phyloP scores from a whole-genome alignment of 1,284 basidiomycete genomes.

The Tilletia walkeri region DNA sequence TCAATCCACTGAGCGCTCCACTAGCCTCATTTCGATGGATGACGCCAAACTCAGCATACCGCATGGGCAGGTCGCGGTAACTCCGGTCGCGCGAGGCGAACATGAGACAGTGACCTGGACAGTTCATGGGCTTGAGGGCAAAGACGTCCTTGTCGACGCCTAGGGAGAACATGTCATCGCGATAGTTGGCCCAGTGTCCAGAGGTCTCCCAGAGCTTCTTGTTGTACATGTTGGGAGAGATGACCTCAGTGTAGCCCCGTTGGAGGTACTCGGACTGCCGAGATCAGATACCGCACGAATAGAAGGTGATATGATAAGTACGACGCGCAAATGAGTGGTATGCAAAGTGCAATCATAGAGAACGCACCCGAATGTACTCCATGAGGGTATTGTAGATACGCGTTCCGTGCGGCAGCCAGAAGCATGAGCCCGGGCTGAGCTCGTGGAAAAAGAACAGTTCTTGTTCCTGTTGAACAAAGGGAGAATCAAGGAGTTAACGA shows the following conservation, averaged over 20 bases:
- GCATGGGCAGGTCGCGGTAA: constrained; percentile 92
- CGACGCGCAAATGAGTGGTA: not conserved
- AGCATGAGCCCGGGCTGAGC: constrained; percentile 86
- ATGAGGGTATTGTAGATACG: constrained; percentile 93
- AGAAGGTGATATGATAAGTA: too few species aligned
- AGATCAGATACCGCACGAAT: not conserved
- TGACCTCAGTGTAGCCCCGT: constrained; percentile 65
- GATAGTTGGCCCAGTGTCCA: constrained; percentile 88
- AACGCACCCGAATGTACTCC: constrained; percentile 67
- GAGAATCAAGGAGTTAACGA: not conserved
- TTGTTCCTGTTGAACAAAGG: constrained; percentile 59
- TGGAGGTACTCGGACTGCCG: constrained; percentile 58
- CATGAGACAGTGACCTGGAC: constrained; percentile 94
- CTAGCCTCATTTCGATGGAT: constrained; percentile 95
- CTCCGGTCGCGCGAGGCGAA: constrained; percentile 91
- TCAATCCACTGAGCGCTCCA: constrained; percentile 88
- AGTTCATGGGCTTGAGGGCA: constrained; percentile 86
- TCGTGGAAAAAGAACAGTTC: constrained; percentile 99
- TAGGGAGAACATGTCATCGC: constrained; percentile 92
- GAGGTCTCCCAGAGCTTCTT: constrained; percentile 97
- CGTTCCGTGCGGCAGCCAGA: constrained; percentile 96
- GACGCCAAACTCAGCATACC: constrained; percentile 98
- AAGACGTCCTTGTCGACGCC: constrained; percentile 83
- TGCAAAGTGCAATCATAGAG: not conserved
- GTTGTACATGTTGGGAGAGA: constrained; percentile 97